Base-by-base conservation (phyloP, 129 eudicot species). In the Helichrysum umbraculigerum region DNA sequence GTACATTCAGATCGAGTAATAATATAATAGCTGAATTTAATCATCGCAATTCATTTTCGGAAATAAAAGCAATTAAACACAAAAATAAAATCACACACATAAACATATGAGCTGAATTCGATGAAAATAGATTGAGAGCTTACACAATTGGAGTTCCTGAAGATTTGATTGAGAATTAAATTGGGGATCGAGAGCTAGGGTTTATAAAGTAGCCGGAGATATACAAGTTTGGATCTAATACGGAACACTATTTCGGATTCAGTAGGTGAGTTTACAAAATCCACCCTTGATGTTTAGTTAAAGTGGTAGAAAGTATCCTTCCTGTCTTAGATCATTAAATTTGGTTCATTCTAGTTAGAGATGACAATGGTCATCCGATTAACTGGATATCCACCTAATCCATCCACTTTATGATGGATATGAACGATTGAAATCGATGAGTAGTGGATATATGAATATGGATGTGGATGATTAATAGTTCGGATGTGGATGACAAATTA, bases 201-300 rank as follows among this genome's bases (percentile, higher is more conserved):
- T 64, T 79, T 79, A 62, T 79, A 63, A 51, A 6, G 32, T 5
- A 33, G 28, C 28, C 54, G 72, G 30, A 28, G 28, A 35, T 47
- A 35, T 47, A 14, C 17, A 66, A 22, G 62, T 70, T 61, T 71
- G 68, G 59, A 71, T 63, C 73, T 76, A 34, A 9, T 47, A 59
- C 63, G 47, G 77, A 78, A 78, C 34, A 22, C 77, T 33, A 62
- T 71, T 79, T 66, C 19, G 78, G 83, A 71, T 78, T 71, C 72
- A 63, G 51, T 14, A 71, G 52, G 19, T 14, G 59, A 19, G 2
- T 25, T 77, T 68, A 77, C 60, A 21, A 41, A 41, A 12, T 57
- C 3, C 9, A 77, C 81, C 81, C 70, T 60, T 69, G 1, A 12
- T 22, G 60, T 56, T 77, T 77, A 7, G 2, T 37, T 5, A 15